Conservation (phyloP, 495 filamentous ascomycete genomes). For the Rusavskia elegans region DNA sequence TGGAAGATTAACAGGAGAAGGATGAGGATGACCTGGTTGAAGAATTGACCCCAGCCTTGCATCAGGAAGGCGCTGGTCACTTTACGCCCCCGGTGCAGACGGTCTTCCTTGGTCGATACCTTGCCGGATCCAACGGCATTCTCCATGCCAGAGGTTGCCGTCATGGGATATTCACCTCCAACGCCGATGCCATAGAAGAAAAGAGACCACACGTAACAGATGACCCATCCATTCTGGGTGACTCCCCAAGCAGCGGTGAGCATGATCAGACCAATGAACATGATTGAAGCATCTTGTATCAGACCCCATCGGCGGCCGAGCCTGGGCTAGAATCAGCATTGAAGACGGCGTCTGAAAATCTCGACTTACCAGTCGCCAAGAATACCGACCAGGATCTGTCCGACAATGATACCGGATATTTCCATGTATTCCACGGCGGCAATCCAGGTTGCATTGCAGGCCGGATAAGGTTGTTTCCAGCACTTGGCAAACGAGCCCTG, state of each 20-base stretch:
- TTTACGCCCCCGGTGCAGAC: conserved; percentile 82
- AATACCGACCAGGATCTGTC: conserved; percentile 62
- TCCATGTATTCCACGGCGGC: conserved; percentile 71
- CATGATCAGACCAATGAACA: conserved; percentile 80
- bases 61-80: conserved; percentile 88
- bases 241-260: conserved; percentile 74
- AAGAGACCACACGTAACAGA: conserved; percentile 79
- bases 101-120: conserved; percentile 75
- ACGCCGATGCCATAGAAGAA: conserved; percentile 88
- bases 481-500: conserved; percentile 44
- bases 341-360: neutral
- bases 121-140: conserved; percentile 71
- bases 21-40: conserved; percentile 78
- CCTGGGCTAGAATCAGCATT: conserved; percentile 22
- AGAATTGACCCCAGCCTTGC: conserved; percentile 91
- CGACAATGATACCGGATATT: conserved; percentile 75
- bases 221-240: conserved; percentile 75
- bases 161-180: conserved; percentile 90
- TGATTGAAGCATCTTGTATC: conserved; percentile 84
- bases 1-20: conserved; percentile 68
- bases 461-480: conserved; percentile 43
- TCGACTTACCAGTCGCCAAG: conserved; percentile 37
- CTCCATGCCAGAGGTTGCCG: conserved; percentile 89
- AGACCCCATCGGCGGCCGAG: conserved; percentile 80
- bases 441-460: conserved; percentile 60